Base-by-base conservation (phyloP, 164 flowering plant species). In the Saururus chinensis region DNA sequence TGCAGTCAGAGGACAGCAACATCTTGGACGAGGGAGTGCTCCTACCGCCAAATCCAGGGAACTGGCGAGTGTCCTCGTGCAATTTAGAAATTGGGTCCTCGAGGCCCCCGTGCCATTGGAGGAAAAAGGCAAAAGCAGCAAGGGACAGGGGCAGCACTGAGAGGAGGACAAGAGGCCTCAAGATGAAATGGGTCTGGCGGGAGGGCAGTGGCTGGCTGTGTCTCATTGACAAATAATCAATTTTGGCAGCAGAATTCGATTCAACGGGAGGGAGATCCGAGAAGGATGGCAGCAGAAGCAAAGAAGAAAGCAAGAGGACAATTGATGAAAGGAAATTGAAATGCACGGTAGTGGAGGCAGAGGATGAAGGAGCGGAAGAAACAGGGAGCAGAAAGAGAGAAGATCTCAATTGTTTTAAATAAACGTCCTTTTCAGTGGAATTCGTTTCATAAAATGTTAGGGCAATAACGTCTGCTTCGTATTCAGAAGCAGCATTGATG, bases 21-120 rank as follows among this genome's bases (percentile, higher is more conserved):
- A 55, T 21, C 62, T 59, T 40, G 26, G 20, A 53, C 35, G 19
- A 19, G 70, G 66, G 49, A 61, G 56, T 8, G 59, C 26, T 23
- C 21, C 45, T 5, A 42, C 82, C 88, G 37, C n/a, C n/a, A n/a
- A 81, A 82, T 24, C 91, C 97, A 0, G 95, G 92, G 60, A 91
- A 86, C 56, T 63, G 79, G 22, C 74, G 58, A 17, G 35, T 72
- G 6, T 84, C 89, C 0, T 79, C 76, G 0, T 86, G 81, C 87
- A 82, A 82, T 3, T 84, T 85, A 14, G 87, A 53, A 51, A 82
- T 51, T 24, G 96, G 98, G 66, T 89, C 97, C 58, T 77, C 67
- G 62, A 85, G 66, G 53, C 85, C 95, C 19, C 97, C 97, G 20
- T 92, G 79, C 97, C 96, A 88, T 76, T 88, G 96, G 60, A 88